Conservation (phyloP, 2,329 filamentous ascomycete species). For the Zasmidium citrigriseum region DNA sequence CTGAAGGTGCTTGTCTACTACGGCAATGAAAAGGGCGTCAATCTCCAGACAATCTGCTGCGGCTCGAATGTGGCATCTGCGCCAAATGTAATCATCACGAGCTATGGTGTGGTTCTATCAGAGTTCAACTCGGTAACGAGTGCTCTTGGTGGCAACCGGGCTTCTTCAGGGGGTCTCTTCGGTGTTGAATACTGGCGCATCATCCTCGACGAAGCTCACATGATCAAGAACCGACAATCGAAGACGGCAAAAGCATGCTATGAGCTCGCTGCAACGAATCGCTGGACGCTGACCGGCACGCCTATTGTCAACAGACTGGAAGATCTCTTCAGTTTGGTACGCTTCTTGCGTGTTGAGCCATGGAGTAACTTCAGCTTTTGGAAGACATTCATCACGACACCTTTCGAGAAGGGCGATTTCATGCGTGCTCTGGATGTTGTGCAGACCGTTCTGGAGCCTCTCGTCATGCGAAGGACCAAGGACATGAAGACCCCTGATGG, state of each 20-base stretch:
- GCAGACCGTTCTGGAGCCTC: slow-evolving; percentile 90
- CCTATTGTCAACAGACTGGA: slow-evolving; percentile 96
- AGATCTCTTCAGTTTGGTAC: slow-evolving; percentile 89
- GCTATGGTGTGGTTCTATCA: slow-evolving; percentile 87
- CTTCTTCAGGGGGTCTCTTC: slow-evolving; percentile 65
- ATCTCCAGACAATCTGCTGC: slow-evolving; percentile 78
- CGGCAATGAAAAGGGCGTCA: slow-evolving; percentile 76
- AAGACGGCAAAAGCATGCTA: slow-evolving; percentile 97
- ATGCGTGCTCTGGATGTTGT: slow-evolving; percentile 93
- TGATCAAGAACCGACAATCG: slow-evolving; percentile 82
- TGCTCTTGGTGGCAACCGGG: slow-evolving; percentile 65
- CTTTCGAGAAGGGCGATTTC: slow-evolving; percentile 94
- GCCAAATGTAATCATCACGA: slow-evolving; percentile 90
- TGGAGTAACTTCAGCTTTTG: slow-evolving; percentile 99
- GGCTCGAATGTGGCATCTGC: slow-evolving; percentile 71
- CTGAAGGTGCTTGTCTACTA: slow-evolving; percentile 90
- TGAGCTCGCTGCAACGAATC: slow-evolving; percentile 78
- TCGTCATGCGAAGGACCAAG: slow-evolving; percentile 94
- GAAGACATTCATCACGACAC: slow-evolving; percentile 97
- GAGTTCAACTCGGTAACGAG: slow-evolving; percentile 75
- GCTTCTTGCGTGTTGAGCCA: slow-evolving; percentile 90
- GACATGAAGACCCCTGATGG: slow-evolving; percentile 96
- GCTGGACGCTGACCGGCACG: slow-evolving; percentile 93
- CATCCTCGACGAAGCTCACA: slow-evolving; percentile 92
- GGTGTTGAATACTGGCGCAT: slow-evolving; percentile 92